Evolutionary conservation across 1,139 yeast species (phyloP).

Genomic region (Geotrichum bryndzae): DNA sequence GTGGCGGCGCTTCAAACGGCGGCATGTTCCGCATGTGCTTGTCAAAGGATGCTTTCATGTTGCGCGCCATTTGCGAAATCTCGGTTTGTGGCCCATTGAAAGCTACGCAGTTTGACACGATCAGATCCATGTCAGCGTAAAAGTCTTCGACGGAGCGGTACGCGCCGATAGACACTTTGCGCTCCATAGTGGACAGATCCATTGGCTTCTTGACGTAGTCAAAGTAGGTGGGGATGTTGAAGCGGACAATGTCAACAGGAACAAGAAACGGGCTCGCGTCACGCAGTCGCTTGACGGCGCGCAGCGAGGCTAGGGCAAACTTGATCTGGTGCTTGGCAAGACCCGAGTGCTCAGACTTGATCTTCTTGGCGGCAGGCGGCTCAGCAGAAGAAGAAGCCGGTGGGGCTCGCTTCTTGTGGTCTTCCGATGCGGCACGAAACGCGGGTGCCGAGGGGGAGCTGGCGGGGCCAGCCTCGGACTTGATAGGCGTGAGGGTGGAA

Average conservation of each 20-base stretch:
- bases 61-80: constrained; percentile 86
- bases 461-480: not conserved
- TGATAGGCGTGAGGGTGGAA: not conserved
- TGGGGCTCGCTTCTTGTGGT: not conserved
- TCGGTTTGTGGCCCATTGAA: constrained; percentile 83
- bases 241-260: constrained; percentile 85
- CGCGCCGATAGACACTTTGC: constrained; percentile 61
- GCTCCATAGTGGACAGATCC: constrained; percentile 90
- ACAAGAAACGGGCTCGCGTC: constrained; percentile 86
- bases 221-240: constrained; percentile 86
- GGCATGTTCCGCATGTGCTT: constrained; percentile 93
- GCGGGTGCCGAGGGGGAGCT: not conserved
- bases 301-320: constrained; percentile 42
- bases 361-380: constrained; percentile 21
- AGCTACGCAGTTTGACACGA: constrained; percentile 72
- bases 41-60: constrained; percentile 85
- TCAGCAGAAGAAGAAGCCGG: constrained; percentile 7
- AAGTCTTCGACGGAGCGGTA: constrained; percentile 66
- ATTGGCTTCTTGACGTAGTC: constrained; percentile 81
- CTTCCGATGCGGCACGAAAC: not conserved
- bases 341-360: constrained; percentile 38
- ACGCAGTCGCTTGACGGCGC: constrained; percentile 78
- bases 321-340: constrained; percentile 81
- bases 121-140: constrained; percentile 73
- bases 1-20: constrained; percentile 50